Evolutionary conservation across 805 yeast genomes (phyloP).

Genomic region (Wickerhamomyces chambardii): DNA sequence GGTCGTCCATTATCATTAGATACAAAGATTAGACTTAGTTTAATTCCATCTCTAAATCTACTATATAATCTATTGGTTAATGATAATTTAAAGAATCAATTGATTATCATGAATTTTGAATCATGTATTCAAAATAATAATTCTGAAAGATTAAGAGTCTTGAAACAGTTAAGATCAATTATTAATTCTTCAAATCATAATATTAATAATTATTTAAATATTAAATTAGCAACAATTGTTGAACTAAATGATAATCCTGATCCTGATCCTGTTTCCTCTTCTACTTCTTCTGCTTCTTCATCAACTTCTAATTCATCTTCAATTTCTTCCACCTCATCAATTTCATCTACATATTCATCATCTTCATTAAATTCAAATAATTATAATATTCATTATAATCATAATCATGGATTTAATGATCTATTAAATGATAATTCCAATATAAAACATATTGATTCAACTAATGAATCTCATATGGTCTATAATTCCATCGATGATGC

Average conservation of each 20-base stretch:
- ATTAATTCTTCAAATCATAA: neutral
- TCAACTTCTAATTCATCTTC: too few species aligned
- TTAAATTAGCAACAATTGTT: neutral
- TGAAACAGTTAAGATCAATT: neutral
- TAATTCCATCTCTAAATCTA: slow-evolving; percentile 32
- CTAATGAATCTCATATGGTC: slow-evolving; percentile 16
- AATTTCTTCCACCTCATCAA: too few species aligned
- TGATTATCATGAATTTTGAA: slow-evolving; percentile 12
- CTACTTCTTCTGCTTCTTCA: too few species aligned
- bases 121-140: neutral
- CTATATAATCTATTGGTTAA: slow-evolving; percentile 33
- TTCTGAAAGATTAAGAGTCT: slow-evolving; percentile 1
- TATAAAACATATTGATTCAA: slow-evolving; percentile 21
- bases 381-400: slow-evolving; percentile 16
- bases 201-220: too few species aligned
- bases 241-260: neutral
- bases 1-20: slow-evolving; percentile 42
- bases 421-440: slow-evolving; percentile 28
- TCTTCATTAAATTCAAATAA: neutral
- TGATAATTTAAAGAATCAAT: slow-evolving; percentile 15
- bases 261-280: too few species aligned
- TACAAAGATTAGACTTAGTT: slow-evolving; percentile 36
- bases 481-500: slow-evolving; percentile 36
- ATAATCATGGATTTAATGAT: slow-evolving; percentile 6
- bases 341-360: too few species aligned